Base-by-base conservation (phyloP, 179 eudicot genomes). In the Drosera spatulata region DNA sequence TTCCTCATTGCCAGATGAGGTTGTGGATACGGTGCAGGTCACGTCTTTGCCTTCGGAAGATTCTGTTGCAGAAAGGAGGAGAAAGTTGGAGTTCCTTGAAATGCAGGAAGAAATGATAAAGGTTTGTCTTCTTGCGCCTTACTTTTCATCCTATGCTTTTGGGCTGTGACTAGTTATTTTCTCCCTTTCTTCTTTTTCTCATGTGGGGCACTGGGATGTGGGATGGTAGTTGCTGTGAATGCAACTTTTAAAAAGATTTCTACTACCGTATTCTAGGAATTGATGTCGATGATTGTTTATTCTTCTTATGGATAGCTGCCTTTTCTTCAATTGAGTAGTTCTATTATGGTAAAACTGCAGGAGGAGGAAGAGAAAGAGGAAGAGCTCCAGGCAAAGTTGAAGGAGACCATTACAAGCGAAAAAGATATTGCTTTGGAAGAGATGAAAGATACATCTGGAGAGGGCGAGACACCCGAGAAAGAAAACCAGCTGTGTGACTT, bases 1-100 rank as follows among this genome's bases (percentile, higher is more conserved):
- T 64, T 80, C 88, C 41, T 88, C 96, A 3, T 82, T 88, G 75
- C 96, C 95, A 48, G 95, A 88, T 80, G 95, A 86, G 77, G 95
- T 86, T 57, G 88, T 88, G 42, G 91, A 83, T 69, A 86, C 95
- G 12, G 81, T 88, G 59, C 83, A 83, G 39, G 80, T 85, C 6
- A 83, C 85, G 47, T 62, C 86, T 54, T 64, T 86, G 82, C 88
- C 95, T 64, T 81, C 91, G 60, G 95, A 88, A 68, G 96, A 86
- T 72, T 64, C 86, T 22, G 77, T 88, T 61, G 75, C 95, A 47
- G 96, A 88, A 66, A 82, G 84, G 80, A 81, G 82, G 72, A 86
- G 95, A 71, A 88, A 88, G 72, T 65, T 86, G 77, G 95, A 88
- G 58, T 88, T 77, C 83, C 85, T 88, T 61, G 83, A 86, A 70